Evolutionary conservation across 129 eudicot species (phyloP), one percentile per base, ranked within the genome.

Genomic region (Cynara cardunculus): DNA sequence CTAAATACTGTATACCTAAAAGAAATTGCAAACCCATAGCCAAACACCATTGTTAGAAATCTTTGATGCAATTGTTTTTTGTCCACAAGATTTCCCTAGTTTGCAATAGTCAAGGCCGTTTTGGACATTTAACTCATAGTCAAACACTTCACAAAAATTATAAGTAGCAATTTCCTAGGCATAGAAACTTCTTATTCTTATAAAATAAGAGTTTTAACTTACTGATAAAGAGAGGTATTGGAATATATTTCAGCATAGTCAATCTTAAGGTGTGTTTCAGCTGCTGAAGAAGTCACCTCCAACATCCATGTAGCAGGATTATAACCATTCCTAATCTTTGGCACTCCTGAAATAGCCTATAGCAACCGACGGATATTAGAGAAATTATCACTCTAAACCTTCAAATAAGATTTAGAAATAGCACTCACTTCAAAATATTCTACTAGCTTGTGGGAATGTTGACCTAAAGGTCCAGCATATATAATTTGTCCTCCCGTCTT

Each of bases 271-370:
- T 81, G 87, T 67, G 79, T 64, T 77, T 88, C 96, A 61, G 71
- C 78, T 11, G 81, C 72, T 0, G 82, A 46, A 34, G 96, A 76
- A 35, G 80, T 87, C 56, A 90, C 81, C 18, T 92, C 96, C 73
- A 92, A 79, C 87, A 87, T 87, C 96, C 93, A 88, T 18, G 96
- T 90, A 53, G 97, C 97, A 41, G 97, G 97, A 90, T 92, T 92
- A 53, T 72, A 72, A 34, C 97, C 93, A 21, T 90, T 87, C 67
- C 67, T 84, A 32, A 87, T 87, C 79, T 87, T 86, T 21, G 96
- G 87, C 80, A 88, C 84, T 46, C 97, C 96, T 28, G 88, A 70
- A 65, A 92, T 81, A 75, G 89, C 73, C 97, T 92, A 39, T 34
- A 81, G 37, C 67, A 76, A 34, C 13, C 67, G 28, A 73, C 46